These are phyloP conservation scores for Lolium rigidum DNA, from an alignment of 176 grass and related monocot genomes.

Conservation along the genomic window DNA sequence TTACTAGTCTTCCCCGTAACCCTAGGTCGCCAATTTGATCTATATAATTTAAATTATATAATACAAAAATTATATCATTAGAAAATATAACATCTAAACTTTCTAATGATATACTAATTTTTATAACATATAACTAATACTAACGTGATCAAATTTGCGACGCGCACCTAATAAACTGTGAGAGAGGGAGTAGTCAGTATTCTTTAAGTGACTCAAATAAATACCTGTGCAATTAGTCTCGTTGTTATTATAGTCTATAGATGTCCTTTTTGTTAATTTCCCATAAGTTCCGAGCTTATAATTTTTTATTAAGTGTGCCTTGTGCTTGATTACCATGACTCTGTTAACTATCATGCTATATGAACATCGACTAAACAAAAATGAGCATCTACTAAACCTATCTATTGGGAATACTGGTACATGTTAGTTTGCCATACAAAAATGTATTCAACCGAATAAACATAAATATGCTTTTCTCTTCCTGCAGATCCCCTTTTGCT, in stretches of 20 bases:
- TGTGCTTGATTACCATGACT: background rate
- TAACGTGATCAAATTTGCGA: too few relatives aligned
- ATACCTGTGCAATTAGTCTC: background rate
- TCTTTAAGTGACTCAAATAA: background rate
- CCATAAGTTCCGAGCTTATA: background rate
- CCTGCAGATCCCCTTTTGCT: background rate
- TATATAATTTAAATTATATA: too few relatives aligned
- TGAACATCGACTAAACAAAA: background rate
- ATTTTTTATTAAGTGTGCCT: background rate
- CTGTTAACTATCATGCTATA: background rate
- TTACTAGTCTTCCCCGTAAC: too few relatives aligned
- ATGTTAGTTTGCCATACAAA: background rate
- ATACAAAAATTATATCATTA: too few relatives aligned
- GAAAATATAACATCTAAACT: too few relatives aligned
- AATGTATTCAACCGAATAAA: background rate
- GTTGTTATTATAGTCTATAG: background rate
- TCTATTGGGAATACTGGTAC: background rate
- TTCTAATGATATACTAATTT: too few relatives aligned
- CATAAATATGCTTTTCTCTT: background rate
- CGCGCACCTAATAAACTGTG: too few relatives aligned
- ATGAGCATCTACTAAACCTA: background rate
- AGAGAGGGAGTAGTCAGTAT: background rate
- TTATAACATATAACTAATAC: too few relatives aligned
- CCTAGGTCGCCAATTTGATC: too few relatives aligned
- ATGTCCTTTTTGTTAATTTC: background rate